Conservation (phyloP, 2,329 filamentous ascomycete species). For the Arthrinium puccinioides region DNA sequence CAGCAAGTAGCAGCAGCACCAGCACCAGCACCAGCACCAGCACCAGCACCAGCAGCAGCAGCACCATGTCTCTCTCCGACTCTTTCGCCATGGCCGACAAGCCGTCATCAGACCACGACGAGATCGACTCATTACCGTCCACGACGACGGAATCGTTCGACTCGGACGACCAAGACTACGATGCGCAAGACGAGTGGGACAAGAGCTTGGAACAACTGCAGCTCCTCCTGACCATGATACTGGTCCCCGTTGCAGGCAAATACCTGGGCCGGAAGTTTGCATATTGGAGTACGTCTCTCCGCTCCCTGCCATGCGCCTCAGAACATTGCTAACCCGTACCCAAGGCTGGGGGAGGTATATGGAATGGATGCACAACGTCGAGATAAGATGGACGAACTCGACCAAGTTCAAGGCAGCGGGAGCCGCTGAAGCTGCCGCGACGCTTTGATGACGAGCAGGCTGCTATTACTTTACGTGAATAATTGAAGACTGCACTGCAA, state of each 20-base stretch:
- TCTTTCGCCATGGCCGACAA: slow-evolving; percentile 45
- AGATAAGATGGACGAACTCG: slow-evolving; percentile 60
- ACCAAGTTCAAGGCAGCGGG: slow-evolving; percentile 56
- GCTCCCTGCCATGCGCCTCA: background rate
- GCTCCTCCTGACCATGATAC: slow-evolving; percentile 84
- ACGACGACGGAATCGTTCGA: slow-evolving; percentile 44
- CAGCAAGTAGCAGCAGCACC: too few relatives aligned
- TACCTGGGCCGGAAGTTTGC: slow-evolving; percentile 92
- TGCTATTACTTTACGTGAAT: too few relatives aligned
- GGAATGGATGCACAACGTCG: slow-evolving; percentile 84
- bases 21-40: too few relatives aligned
- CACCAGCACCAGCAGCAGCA: background rate
- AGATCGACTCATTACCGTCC: slow-evolving; percentile 59
- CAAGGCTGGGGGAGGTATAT: slow-evolving; percentile 88
- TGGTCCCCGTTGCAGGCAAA: slow-evolving; percentile 91
- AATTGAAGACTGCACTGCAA: too few relatives aligned
- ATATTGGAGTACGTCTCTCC: slow-evolving; percentile 72
- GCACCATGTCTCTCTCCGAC: slow-evolving; percentile 31
- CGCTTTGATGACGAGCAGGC: too few relatives aligned
- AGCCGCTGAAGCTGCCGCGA: slow-evolving; percentile 51
- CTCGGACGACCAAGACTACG: slow-evolving; percentile 62
- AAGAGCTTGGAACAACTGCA: slow-evolving; percentile 91
- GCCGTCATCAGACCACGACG: slow-evolving; percentile 43
- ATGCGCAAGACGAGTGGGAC: slow-evolving; percentile 93
- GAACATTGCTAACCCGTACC: background rate